These are phyloP conservation scores for Starmerella cellae DNA, from an alignment of 805 yeast genomes.

Conservation along the genomic window DNA sequence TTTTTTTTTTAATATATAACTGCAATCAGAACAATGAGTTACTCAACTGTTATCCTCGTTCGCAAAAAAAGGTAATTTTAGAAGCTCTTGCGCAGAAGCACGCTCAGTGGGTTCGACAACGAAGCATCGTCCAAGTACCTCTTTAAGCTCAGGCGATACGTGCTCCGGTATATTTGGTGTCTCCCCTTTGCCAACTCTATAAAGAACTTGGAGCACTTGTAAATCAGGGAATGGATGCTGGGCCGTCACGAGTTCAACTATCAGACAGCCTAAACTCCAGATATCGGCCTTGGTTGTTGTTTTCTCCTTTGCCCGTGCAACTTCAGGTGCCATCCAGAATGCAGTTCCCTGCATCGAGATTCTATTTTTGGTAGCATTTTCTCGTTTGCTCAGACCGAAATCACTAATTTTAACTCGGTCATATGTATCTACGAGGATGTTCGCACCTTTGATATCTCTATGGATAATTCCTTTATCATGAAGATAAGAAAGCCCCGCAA, in stretches of 20 bases:
- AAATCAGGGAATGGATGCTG: slow-evolving; percentile 91
- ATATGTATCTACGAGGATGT: slow-evolving; percentile 64
- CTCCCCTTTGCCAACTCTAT: slow-evolving; percentile 71
- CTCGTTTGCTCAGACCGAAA: slow-evolving; percentile 66
- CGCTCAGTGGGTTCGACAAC: slow-evolving; percentile 61
- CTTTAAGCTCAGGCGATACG: slow-evolving; percentile 52
- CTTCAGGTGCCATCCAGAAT: slow-evolving; percentile 99
- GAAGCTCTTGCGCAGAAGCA: slow-evolving; percentile 57
- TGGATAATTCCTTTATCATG: slow-evolving; percentile 69
- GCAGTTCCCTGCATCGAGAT: slow-evolving; percentile 89
- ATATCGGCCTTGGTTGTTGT: slow-evolving; percentile 89
- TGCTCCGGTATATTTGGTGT: slow-evolving; percentile 64
- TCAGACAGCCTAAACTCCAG: slow-evolving; percentile 92
- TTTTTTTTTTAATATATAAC: no score
- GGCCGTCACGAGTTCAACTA: slow-evolving; percentile 92
- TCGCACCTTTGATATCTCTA: slow-evolving; percentile 82
- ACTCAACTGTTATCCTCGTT: slow-evolving; percentile 25
- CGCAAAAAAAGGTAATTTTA: slow-evolving; percentile 57
- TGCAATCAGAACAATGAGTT: no score
- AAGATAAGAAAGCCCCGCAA: slow-evolving; percentile 59
- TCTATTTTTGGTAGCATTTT: slow-evolving; percentile 46
- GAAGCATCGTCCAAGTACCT: slow-evolving; percentile 54
- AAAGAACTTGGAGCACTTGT: slow-evolving; percentile 93
- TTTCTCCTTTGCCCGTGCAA: slow-evolving; percentile 71
- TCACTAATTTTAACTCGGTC: slow-evolving; percentile 77